Base-by-base conservation (phyloP, 768 basidiomycete species). In the Cyathus striatus region DNA sequence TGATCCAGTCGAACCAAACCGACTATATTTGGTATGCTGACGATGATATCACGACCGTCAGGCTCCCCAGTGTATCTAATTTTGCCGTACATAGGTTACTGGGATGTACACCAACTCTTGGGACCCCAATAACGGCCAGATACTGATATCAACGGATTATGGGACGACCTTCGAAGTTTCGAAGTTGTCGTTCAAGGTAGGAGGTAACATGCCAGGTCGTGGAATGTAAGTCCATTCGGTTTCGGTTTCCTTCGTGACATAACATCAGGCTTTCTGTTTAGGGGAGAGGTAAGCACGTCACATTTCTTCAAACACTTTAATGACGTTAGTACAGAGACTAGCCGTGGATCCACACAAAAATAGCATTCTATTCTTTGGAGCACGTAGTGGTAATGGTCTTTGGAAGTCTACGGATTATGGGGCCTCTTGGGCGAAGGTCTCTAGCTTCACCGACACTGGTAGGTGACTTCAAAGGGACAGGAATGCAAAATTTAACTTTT, bases 141-240 rank as follows among this genome's bases (percentile, higher is more conserved):
- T 85, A 25, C 61, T 84, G 9, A 73, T 76, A 26, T 83, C 81
- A 17, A 71, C 66, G 5, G 73, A 85, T 52, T 65, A 69, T 43
- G 81, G 82, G 9, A 54, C 66, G n/a, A 77, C 77, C 0, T 85
- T 72, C 53, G 75, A 69, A 1, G 49, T 69, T 2, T 73, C 77
- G 5, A 50, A 56, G 5, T 59, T 85, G 0, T 75, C 81, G 1
- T 83, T 83, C 70, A 84, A 84, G 49, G 73, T 81, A 23, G 80
- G 81, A 23, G 80, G 80, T 6, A 81, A 82, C 55, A 81, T 80
- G 80, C 81, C 80, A 24, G 81, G 80, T 39, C 77, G 81, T 54
- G 82, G 79, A 53, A 73, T 81, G 72, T 72, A 46, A 60, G 62
- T 53, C 2, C n/a, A n/a, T n/a, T 44, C n/a, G 46, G n/a, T 17